Percentiles rank a stretch among this genome's conserved stretches.
These are phyloP conservation scores for Solanum hybrid DNA, from an alignment of 305 asterid genomes.

Conservation along the genomic window DNA sequence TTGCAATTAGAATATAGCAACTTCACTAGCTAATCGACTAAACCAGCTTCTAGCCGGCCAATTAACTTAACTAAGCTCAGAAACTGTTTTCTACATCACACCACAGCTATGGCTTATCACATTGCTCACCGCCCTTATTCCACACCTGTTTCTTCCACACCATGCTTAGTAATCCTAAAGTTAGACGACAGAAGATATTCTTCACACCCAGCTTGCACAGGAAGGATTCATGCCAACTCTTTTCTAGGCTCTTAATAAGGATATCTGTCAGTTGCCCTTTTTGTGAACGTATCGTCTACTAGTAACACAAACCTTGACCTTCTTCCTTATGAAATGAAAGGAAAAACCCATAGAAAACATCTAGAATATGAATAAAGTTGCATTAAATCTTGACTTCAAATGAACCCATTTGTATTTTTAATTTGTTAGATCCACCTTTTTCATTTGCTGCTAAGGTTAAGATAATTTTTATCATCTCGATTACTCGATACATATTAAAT, in stretches of 20 bases:
- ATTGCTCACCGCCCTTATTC: background rate
- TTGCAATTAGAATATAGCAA: background rate
- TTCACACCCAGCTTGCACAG: background rate
- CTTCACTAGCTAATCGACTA: background rate
- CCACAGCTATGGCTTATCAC: background rate
- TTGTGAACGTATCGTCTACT: background rate
- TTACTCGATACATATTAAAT: background rate
- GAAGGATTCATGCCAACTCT: background rate
- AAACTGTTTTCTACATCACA: background rate
- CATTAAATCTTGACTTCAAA: background rate
- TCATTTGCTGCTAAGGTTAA: background rate
- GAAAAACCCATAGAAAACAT: background rate
- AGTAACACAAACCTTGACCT: background rate
- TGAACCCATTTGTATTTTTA: background rate
- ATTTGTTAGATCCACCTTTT: background rate
- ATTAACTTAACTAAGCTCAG: background rate
- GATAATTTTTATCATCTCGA: background rate
- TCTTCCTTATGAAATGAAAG: background rate
- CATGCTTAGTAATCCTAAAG: background rate
- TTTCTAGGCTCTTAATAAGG: background rate
- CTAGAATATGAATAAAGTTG: background rate
- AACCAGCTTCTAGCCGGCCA: background rate
- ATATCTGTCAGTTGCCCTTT: background rate
- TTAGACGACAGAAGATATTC: background rate
- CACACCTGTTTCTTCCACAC: background rate